These are phyloP conservation scores for Lasiodiplodia gonubiensis DNA, from an alignment of 2,329 filamentous ascomycete species.

Conservation along the genomic window DNA sequence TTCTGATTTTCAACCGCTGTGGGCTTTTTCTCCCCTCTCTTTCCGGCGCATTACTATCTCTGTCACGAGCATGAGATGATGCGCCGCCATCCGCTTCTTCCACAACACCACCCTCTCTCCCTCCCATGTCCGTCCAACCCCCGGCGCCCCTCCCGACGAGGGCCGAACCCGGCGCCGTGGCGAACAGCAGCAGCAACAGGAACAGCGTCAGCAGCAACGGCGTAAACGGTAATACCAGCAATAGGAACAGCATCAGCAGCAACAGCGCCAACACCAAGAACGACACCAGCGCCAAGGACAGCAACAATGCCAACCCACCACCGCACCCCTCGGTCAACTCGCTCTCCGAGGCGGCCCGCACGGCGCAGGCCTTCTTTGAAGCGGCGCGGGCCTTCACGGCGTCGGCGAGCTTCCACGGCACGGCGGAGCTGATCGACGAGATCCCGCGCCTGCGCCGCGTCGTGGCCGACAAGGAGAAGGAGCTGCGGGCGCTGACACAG, in stretches of 20 bases:
- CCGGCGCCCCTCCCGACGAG: not conserved
- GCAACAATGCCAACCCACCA: not conserved
- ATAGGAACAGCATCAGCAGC: not conserved
- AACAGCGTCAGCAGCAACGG: not conserved
- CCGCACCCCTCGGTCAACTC: conserved; percentile 4
- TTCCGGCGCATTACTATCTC: not conserved
- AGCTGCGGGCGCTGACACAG: not conserved
- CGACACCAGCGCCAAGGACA: not conserved
- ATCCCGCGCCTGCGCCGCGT: conserved; percentile 15
- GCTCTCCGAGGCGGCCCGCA: conserved; percentile 18
- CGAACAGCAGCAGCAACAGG: not conserved
- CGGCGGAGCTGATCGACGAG: conserved; percentile 23
- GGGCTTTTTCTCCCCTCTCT: not conserved
- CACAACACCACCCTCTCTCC: not conserved
- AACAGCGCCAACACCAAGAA: not conserved
- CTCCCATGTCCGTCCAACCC: not conserved
- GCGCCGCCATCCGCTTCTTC: not conserved
- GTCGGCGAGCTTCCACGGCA: conserved; percentile 8
- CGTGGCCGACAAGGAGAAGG: not conserved
- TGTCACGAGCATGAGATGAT: conserved; percentile 6
- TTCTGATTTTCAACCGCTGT: not conserved
- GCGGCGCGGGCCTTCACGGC: conserved; percentile 13
- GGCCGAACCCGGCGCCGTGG: conserved; percentile 13
- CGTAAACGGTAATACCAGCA: not conserved
- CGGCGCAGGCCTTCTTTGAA: conserved; percentile 13